phyloP scores from a whole-genome alignment of 1,139 yeast genomes.

The Blastobotrys apis region DNA sequence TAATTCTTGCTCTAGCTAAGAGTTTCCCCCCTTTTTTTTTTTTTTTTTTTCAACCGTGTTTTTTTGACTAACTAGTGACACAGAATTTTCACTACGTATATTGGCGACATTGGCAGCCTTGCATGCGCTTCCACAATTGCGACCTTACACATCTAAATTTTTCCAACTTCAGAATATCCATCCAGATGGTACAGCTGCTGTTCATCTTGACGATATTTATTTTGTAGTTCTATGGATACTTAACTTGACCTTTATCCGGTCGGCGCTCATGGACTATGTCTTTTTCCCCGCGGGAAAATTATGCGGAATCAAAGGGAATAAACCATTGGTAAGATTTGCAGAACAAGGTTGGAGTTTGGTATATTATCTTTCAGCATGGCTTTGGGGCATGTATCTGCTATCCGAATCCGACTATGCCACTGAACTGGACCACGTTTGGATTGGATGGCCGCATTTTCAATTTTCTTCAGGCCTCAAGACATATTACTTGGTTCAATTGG shows the following conservation, averaged over 20 bases:
- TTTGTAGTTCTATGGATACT: conserved; percentile 55
- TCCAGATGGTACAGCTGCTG: conserved; percentile 24
- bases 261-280: conserved; percentile 53
- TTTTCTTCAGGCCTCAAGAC: conserved; percentile 47
- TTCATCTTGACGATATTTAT: conserved; percentile 44
- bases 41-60: too few species aligned
- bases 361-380: conserved; percentile 57
- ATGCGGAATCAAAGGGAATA: conserved; percentile 43
- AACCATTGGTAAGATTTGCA: conserved; percentile 63
- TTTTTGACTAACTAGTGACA: not conserved
- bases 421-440: conserved; percentile 56
- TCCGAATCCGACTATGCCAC: conserved; percentile 55
- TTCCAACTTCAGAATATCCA: conserved; percentile 26
- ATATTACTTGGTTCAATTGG: conserved; percentile 68
- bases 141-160: conserved; percentile 25
- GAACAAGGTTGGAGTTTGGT: conserved; percentile 81
- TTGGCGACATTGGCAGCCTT: conserved; percentile 10
- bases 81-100: conserved; percentile 2
- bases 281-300: conserved; percentile 54
- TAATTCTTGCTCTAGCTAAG: too few species aligned
- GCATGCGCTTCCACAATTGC: conserved; percentile 22
- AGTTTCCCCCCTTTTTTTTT: too few species aligned
- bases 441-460: conserved; percentile 71
- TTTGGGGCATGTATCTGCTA: conserved; percentile 56
- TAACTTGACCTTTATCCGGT: conserved; percentile 54